A percentile compares a stretch with the other conserved stretches of the same genome.
Evolutionary conservation across 2,329 filamentous ascomycete species (phyloP).

Genomic region (Chrysoporthe deuterocubensis): DNA sequence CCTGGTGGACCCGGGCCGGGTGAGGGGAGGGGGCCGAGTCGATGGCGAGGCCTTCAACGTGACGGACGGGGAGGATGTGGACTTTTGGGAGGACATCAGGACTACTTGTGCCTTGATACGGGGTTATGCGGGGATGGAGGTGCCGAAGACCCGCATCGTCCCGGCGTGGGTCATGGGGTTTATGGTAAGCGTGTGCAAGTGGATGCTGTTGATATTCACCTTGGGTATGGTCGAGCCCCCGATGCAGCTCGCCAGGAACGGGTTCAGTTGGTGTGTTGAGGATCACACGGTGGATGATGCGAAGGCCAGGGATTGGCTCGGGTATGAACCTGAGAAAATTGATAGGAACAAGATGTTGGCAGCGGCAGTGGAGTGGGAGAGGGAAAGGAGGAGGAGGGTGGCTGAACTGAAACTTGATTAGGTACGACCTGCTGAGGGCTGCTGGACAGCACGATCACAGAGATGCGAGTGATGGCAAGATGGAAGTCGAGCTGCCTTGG

Average conservation of each 20-base stretch:
- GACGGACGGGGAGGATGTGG: slow-evolving; percentile 38
- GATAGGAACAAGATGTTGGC: slow-evolving; percentile 28
- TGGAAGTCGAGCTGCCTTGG: no score
- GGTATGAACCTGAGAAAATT: slow-evolving; percentile 29
- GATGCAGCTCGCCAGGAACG: slow-evolving; percentile 30
- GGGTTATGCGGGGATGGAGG: background rate
- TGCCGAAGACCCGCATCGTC: slow-evolving; percentile 26
- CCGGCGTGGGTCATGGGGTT: slow-evolving; percentile 35
- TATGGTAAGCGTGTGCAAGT: slow-evolving; percentile 29
- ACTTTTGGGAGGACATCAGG: slow-evolving; percentile 39
- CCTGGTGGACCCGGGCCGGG: slow-evolving; percentile 29
- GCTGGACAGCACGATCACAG: no score
- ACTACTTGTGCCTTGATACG: slow-evolving; percentile 34
- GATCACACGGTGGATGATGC: slow-evolving; percentile 30
- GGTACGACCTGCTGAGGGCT: background rate
- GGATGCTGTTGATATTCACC: slow-evolving; percentile 34
- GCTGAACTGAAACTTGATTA: background rate
- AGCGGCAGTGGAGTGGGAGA: slow-evolving; percentile 29
- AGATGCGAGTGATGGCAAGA: no score
- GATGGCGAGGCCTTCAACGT: slow-evolving; percentile 43
- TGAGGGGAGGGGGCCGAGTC: slow-evolving; percentile 28
- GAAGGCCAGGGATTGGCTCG: slow-evolving; percentile 30
- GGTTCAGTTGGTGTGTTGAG: slow-evolving; percentile 32
- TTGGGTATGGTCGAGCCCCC: slow-evolving; percentile 34
- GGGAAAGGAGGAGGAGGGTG: slow-evolving; percentile 15